phyloP scores from a whole-genome alignment of 768 basidiomycete genomes.

The Leccinum truebloodii region DNA sequence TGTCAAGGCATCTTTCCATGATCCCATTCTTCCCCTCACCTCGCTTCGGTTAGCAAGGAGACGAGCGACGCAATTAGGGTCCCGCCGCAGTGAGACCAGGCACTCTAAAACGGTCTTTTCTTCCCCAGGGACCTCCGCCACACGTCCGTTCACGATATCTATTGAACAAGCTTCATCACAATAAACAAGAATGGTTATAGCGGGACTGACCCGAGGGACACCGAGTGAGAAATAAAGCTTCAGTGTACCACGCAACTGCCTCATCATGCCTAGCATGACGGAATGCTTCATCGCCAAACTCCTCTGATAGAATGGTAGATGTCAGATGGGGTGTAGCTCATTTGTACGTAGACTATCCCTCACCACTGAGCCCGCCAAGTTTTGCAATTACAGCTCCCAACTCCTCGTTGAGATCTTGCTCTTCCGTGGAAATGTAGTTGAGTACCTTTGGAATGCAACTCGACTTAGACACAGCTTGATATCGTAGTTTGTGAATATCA shows the following conservation, averaged over 20 bases:
- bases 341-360: not conserved
- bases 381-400: not conserved
- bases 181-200: not conserved
- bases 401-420: constrained; percentile 10
- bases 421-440: not conserved
- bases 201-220: constrained; percentile 6
- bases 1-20: constrained; percentile 3
- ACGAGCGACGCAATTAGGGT: not conserved
- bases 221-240: constrained; percentile 7
- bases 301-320: constrained; percentile 3
- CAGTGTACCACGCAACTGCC: constrained; percentile 17
- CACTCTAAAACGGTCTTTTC: not conserved
- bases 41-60: constrained; percentile 14
- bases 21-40: not conserved
- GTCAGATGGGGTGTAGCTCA: not conserved
- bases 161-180: not conserved
- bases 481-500: constrained; percentile 12
- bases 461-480: constrained; percentile 7
- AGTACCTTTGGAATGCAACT: not conserved
- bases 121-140: too few relatives aligned
- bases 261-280: not conserved
- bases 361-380: constrained; percentile 16
- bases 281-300: constrained; percentile 14
- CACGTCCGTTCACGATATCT: not conserved
- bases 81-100: not conserved